Evolutionary conservation across 75 land plant species (phyloP), one percentile per base, ranked within the genome.

Genomic region (Selaginella moellendorffii): DNA sequence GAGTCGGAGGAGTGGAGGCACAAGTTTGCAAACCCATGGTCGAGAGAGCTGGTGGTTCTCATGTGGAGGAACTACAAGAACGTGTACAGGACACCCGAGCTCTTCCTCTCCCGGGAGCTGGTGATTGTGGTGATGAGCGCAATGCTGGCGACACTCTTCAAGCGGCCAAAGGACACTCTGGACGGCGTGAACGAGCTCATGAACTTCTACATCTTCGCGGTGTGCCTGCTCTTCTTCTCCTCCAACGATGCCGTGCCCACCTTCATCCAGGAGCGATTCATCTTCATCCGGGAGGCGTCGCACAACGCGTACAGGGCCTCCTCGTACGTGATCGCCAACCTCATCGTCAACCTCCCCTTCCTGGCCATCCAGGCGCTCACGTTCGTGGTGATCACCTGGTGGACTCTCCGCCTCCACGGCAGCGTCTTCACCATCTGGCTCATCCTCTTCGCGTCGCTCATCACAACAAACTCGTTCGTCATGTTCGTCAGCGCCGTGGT

Each of bases 201-300:
- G 53, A 72, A 79, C 53, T 85, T 85, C 77, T 77, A 78, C 77
- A 74, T 79, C 54, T 85, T 82, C 74, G 77, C 84, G 0, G 79
- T 77, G 54, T 82, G 80, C n/a, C 67, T 78, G 56, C 69, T 83
- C 61, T 80, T 82, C 75, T 82, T 79, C 82, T 79, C 85, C 1
- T 82, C 82, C 64, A 79, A 76, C 42, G 87, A 85, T 52, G 84
- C 87, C 1, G 82, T 85, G 56, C 87, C 87, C 0, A 83, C 81
- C 52, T 85, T 85, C 70, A 83, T 85, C 56, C 87, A 85, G 68
- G 84, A 85, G 31, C 81, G 87, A 23, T 81, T 71, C 72, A 82
- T 85, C 51, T 85, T 85, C 75, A 73, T 81, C 19, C 79, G 87
- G 2, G 87, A 85, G 29, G 81, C 82, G 2, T 72, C 84, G 14